Evolutionary conservation across 1,284 basidiomycete genomes (phyloP), one percentile per base, ranked within the genome.

Genomic region (Apiotrichum mycotoxinovorans): DNA sequence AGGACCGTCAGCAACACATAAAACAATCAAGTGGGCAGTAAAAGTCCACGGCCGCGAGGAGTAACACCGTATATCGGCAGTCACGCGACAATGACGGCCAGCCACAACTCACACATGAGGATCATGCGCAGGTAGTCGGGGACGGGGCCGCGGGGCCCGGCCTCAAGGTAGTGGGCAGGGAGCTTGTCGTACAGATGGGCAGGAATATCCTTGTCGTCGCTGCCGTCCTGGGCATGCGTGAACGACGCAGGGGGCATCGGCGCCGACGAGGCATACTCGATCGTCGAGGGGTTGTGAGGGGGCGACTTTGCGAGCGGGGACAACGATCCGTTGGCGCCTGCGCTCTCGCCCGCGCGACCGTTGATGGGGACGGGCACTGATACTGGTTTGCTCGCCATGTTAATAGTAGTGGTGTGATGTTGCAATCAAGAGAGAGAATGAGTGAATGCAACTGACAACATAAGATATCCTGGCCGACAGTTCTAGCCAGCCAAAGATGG

Each of bases 61-160:
- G n/a, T n/a, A n/a, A n/a, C n/a, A n/a, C n/a, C n/a, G n/a, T n/a
- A n/a, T n/a, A n/a, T n/a, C n/a, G n/a, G n/a, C n/a, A n/a, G n/a
- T n/a, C n/a, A 30, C 30, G 5, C 30, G 30, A 30, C 30, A 30
- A 30, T 5, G 30, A 7, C 30, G 7, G 7, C 30, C 5, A n/a
- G 37, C 33, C 9, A 26, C 15, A 12, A 70, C 74, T 56, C 49
- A 78, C 76, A 86, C 48, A 87, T 89, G 55, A 98, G 82, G 72
- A 96, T 97, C 63, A 98, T 86, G 43, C 88, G 83, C 35, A 98
- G 83, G 74, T 98, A 98, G 77, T 98, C 95, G 0, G 94, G 94
- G 9, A 86, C 86, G 10, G 57, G 55, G 12, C 66, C 71, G 20
- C 63, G 60, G 8, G 58, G 64, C 22, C 69, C 66, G 11, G 40